phyloP scores from a whole-genome alignment of 108 stramenopile species.

The Cyclotella choctawhatcheeana region DNA sequence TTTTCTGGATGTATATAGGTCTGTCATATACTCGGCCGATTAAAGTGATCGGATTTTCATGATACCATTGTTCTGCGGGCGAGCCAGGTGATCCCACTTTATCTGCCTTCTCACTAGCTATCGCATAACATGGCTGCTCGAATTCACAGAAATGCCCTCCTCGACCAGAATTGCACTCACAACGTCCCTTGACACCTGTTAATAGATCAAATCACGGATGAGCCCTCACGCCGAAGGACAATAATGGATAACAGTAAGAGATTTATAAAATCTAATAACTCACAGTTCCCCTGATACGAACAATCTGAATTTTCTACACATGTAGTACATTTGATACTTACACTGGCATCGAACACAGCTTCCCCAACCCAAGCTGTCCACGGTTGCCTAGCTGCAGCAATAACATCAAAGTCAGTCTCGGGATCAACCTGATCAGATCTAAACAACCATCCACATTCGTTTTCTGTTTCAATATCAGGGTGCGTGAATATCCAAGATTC shows the following conservation, averaged over 20 bases:
- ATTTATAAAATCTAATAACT: neutral
- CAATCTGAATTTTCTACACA: neutral
- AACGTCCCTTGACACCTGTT: neutral
- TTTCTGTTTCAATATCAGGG: constrained; percentile 10
- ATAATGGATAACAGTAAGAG: too few relatives aligned
- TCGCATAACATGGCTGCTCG: neutral
- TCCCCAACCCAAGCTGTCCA: constrained; percentile 7
- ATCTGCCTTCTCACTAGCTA: constrained; percentile 17
- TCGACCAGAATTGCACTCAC: neutral
- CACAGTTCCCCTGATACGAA: constrained; percentile 7
- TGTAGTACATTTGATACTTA: neutral
- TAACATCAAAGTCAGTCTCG: constrained; percentile 4
- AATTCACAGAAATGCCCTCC: constrained; percentile 7
- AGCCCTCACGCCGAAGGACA: neutral
- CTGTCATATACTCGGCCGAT: constrained; percentile 12
- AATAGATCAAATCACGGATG: neutral
- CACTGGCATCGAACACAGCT: neutral
- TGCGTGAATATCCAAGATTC: constrained; percentile 10
- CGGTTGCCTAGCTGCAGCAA: neutral
- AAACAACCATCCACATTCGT: constrained; percentile 38
- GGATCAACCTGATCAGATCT: neutral
- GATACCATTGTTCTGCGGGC: constrained; percentile 6
- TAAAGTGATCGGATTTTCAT: constrained; percentile 11
- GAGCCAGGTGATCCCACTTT: constrained; percentile 3
- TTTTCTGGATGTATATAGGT: constrained; percentile 15